phyloP scores from a whole-genome alignment of 179 eudicot genomes.

The Beta corolliflora region DNA sequence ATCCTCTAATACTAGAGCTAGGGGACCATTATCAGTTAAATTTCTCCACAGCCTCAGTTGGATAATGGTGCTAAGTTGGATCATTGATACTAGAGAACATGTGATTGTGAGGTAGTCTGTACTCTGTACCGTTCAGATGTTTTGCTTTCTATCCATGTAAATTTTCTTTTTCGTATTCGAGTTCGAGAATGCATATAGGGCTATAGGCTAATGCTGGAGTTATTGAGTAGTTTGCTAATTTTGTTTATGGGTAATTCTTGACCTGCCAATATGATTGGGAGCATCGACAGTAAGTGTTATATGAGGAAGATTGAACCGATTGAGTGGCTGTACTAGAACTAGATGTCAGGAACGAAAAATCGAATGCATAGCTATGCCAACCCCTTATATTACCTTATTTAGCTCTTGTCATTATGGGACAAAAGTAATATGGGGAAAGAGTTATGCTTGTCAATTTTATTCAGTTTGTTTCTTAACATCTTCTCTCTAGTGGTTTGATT shows the following conservation, averaged over 20 bases:
- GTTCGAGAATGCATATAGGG: too few relatives aligned
- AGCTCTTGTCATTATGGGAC: too few relatives aligned
- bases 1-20: neutral
- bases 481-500: neutral
- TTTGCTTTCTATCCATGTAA: too few relatives aligned
- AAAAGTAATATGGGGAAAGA: neutral
- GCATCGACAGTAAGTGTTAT: neutral
- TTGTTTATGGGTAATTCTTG: neutral
- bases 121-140: too few relatives aligned
- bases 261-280: neutral
- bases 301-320: too few relatives aligned
- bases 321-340: neutral
- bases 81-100: too few relatives aligned
- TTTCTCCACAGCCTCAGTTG: too few relatives aligned
- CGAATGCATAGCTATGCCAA: neutral
- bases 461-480: neutral
- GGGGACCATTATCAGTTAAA: neutral
- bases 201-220: neutral
- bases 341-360: neutral
- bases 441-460: neutral
- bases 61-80: neutral
- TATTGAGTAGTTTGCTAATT: neutral
- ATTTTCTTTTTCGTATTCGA: too few relatives aligned
- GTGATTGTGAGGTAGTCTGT: too few relatives aligned
- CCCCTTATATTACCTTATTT: neutral